Evolutionary conservation across 331 rosid species (phyloP), one percentile per base, ranked within the genome.

Genomic region (Quercus tomentella): DNA sequence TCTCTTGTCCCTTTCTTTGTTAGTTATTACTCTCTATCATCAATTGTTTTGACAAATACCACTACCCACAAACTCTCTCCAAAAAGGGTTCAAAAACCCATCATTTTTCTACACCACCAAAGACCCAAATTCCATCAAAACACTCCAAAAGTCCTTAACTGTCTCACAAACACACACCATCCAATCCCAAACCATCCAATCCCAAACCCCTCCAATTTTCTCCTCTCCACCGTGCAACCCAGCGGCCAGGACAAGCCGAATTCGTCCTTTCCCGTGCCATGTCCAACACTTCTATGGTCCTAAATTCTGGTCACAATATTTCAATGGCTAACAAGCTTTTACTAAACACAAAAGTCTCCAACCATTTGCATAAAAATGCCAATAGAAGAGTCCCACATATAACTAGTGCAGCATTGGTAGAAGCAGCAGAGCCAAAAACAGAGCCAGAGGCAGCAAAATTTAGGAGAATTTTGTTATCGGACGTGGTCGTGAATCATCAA

Each of bases 401-500:
- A 52, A 30, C 79, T 43, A 85, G 77, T 88, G 94, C 86, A 33
- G 85, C 89, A 75, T 73, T 79, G 14, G 14, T 75, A 18, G 89
- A 82, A 17, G 60, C 77, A 8, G 14, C 82, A 56, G 92, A 86
- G 76, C 49, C 81, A 23, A 84, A 69, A 37, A 79, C 85, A 14
- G 86, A 61, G 60, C 65, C 81, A 3, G 78, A 37, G n/a, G 7
- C 62, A 17, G 74, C 66, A 61, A 77, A 79, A 43, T 23, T 70
- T 16, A 83, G 84, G 63, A 90, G 84, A 76, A 95, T 95, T 83
- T 65, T 89, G 22, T 54, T 94, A 25, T 94, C 98, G 3, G 92
- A 94, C 62, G 98, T 94, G 81, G 91, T 88, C 31, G 97, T 92
- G 89, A 85, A 49, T 87, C 77, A 91, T 84, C 91, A 56, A 62